Conservation (phyloP, 441 rosid species). For the Erysimum pusillum region DNA sequence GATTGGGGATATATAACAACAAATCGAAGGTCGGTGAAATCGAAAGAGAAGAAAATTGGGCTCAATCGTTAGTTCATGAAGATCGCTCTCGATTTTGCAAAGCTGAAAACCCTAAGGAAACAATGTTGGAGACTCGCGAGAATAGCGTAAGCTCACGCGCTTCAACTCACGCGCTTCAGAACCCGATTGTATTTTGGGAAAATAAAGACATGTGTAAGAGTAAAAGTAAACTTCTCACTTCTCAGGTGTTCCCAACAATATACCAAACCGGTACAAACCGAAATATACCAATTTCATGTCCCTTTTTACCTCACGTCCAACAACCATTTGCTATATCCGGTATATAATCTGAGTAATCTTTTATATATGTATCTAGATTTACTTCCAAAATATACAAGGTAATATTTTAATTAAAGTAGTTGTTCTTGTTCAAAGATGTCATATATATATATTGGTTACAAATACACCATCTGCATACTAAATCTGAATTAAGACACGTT, state of each 20-base stretch:
- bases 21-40: conserved; percentile 26
- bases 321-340: not conserved
- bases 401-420: no score
- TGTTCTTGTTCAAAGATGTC: no score
- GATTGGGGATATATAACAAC: not conserved
- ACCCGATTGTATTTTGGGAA: conserved; percentile 37
- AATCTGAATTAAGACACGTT: no score
- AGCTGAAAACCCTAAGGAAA: conserved; percentile 42
- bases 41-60: conserved; percentile 4
- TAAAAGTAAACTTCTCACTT: not conserved
- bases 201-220: not conserved
- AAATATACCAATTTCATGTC: not conserved
- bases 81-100: conserved; percentile 10
- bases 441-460: no score
- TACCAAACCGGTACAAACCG: conserved; percentile 30
- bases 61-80: conserved; percentile 26
- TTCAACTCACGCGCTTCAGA: conserved; percentile 22
- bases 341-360: not conserved
- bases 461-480: no score
- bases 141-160: conserved; percentile 36
- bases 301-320: not conserved
- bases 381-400: not conserved
- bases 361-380: not conserved
- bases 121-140: conserved; percentile 30
- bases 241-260: conserved; percentile 22